Conservation (phyloP, 805 yeast species). For the Isabelozyma rhagii region DNA sequence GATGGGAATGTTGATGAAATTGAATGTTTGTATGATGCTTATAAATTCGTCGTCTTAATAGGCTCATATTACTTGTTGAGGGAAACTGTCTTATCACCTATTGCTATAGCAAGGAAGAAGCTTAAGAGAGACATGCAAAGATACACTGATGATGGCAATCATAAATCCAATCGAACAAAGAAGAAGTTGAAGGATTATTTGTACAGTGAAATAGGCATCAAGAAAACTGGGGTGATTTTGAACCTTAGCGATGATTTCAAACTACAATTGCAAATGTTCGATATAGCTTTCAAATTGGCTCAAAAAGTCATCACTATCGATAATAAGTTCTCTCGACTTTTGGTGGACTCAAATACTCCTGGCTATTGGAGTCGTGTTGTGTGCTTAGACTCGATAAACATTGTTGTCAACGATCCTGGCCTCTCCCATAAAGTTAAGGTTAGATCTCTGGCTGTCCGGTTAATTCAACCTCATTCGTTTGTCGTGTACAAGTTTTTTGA, state of each 20-base stretch:
- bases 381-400: constrained; percentile 31
- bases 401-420: constrained; percentile 8
- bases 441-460: constrained; percentile 21
- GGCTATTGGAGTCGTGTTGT: constrained; percentile 50
- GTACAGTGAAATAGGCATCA: constrained; percentile 12
- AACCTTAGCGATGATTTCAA: constrained; percentile 49
- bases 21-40: constrained; percentile 21
- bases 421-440: constrained; percentile 16
- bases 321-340: constrained; percentile 33
- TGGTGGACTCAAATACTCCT: constrained; percentile 47
- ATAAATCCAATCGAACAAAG: background rate
- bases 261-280: constrained; percentile 43
- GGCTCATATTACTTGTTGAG: constrained; percentile 31
- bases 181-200: constrained; percentile 6
- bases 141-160: constrained; percentile 3
- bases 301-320: constrained; percentile 8
- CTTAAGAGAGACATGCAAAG: constrained; percentile 17
- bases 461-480: constrained; percentile 38
- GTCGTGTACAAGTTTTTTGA: constrained; percentile 38
- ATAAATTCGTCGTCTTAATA: constrained; percentile 26
- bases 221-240: constrained; percentile 20
- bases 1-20: constrained; percentile 13
- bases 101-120: constrained; percentile 18
- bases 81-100: constrained; percentile 28
- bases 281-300: constrained; percentile 2